These are phyloP conservation scores for Spergularia azorica DNA, from an alignment of 179 eudicot species.

Conservation along the genomic window DNA sequence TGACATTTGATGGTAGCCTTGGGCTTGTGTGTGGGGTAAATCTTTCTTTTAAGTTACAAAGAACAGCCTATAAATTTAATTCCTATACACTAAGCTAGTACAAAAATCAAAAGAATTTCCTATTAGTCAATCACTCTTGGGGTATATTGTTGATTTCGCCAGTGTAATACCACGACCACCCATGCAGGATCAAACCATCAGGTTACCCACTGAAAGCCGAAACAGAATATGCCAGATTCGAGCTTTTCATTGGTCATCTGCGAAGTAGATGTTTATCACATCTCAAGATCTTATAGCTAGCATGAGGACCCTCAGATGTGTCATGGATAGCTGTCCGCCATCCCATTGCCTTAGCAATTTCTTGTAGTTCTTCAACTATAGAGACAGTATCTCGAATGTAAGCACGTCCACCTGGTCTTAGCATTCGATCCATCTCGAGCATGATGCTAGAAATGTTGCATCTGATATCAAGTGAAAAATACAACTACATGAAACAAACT, in stretches of 20 bases:
- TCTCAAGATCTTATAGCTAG: slow-evolving; percentile 69
- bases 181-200: slow-evolving; percentile 2
- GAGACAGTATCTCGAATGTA: slow-evolving; percentile 82
- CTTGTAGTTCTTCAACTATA: slow-evolving; percentile 74
- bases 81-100: slow-evolving; percentile 26
- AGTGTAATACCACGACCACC: slow-evolving; percentile 5
- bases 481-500: not conserved
- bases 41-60: slow-evolving; percentile 14
- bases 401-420: slow-evolving; percentile 92
- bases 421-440: slow-evolving; percentile 96
- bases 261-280: slow-evolving; percentile 62
- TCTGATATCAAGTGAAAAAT: slow-evolving; percentile 39
- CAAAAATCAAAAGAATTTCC: slow-evolving; percentile 8
- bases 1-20: slow-evolving; percentile 1
- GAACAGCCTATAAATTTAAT: slow-evolving; percentile 20
- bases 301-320: slow-evolving; percentile 95
- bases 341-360: slow-evolving; percentile 81
- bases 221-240: not conserved
- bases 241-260: slow-evolving; percentile 11
- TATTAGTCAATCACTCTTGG: not conserved
- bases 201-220: too few relatives aligned
- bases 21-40: not conserved
- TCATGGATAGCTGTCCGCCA: slow-evolving; percentile 79
- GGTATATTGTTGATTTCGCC: not conserved
- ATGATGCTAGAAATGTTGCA: slow-evolving; percentile 88